Percentiles rank a stretch among this genome's conserved stretches.
Evolutionary conservation across 345 rosid species (phyloP).

Genomic region (Raphanus sativus): DNA sequence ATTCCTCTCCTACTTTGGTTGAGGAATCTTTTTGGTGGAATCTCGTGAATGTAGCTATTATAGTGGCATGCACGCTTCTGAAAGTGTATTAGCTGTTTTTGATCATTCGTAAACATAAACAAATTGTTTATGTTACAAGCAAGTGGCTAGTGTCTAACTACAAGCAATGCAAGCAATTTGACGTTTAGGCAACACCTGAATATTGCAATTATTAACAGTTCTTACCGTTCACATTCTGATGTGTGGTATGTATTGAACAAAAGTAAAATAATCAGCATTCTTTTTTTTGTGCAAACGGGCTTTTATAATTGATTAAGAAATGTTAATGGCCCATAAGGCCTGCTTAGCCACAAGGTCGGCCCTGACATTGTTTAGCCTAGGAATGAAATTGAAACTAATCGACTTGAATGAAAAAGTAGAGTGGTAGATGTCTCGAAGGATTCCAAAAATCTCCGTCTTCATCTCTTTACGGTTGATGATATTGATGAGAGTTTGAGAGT

Average conservation of each 20-base stretch:
- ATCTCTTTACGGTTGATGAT: no score
- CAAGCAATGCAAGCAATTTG: constrained; percentile 3
- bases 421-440: no score
- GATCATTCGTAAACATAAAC: neutral
- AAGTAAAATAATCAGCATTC: neutral
- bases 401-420: no score
- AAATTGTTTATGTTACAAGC: no score
- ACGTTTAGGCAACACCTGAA: neutral
- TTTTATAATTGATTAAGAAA: no score
- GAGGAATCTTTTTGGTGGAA: constrained; percentile 41
- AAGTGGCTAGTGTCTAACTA: neutral
- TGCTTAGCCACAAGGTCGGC: no score
- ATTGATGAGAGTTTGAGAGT: no score
- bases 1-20: constrained; percentile 10
- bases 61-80: constrained; percentile 46
- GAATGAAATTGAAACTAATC: no score
- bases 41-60: constrained; percentile 33
- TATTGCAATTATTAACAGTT: neutral
- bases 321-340: no score
- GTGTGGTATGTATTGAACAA: neutral
- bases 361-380: no score
- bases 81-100: neutral
- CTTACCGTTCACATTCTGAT: neutral
- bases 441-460: no score
- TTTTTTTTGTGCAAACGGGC: no score